Evolutionary conservation across 2,329 filamentous ascomycete genomes (phyloP).

Genomic region (Xylariaceae sp.): DNA sequence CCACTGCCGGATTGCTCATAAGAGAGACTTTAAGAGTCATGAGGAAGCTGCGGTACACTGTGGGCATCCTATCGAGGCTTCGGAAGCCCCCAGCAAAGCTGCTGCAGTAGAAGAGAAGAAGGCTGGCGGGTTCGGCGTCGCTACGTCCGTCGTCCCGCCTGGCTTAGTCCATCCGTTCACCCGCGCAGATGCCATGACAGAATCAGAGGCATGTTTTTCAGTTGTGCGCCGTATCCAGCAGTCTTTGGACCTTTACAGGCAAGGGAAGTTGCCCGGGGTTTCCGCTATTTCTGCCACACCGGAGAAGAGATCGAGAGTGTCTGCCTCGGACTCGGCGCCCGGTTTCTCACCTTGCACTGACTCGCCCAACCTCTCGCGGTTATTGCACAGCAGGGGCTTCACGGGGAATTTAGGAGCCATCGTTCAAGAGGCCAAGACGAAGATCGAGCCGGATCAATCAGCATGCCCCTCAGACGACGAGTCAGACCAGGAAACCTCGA

Average conservation of each 20-base stretch:
- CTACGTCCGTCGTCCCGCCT: conserved; percentile 29
- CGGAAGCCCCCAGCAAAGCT: conserved; percentile 37
- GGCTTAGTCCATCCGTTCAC: conserved; percentile 60
- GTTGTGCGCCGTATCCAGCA: conserved; percentile 45
- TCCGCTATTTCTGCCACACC: conserved; percentile 36
- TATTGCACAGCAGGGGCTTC: conserved; percentile 59
- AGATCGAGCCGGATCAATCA: conserved; percentile 44
- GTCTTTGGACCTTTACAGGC: conserved; percentile 46
- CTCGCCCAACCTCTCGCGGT: conserved; percentile 61
- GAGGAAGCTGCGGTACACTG: conserved; percentile 87
- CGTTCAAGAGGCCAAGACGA: conserved; percentile 55
- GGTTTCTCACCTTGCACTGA: conserved; percentile 51
- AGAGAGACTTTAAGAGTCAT: conserved; percentile 89
- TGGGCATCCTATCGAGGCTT: conserved; percentile 72
- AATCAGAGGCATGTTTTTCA: conserved; percentile 49
- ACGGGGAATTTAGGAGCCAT: conserved; percentile 52
- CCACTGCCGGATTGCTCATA: conserved; percentile 94
- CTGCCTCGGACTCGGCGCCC: conserved; percentile 25
- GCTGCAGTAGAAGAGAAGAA: conserved; percentile 41
- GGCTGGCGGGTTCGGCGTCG: conserved; percentile 20
- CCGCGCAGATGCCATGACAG: conserved; percentile 48
- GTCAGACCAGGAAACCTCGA: conserved; percentile 41
- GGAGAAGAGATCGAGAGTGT: conserved; percentile 18
- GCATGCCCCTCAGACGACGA: conserved; percentile 48
- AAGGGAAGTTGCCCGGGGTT: conserved; percentile 47